phyloP scores from a whole-genome alignment of 495 filamentous ascomycete genomes.

The Elasticomyces elasticus region DNA sequence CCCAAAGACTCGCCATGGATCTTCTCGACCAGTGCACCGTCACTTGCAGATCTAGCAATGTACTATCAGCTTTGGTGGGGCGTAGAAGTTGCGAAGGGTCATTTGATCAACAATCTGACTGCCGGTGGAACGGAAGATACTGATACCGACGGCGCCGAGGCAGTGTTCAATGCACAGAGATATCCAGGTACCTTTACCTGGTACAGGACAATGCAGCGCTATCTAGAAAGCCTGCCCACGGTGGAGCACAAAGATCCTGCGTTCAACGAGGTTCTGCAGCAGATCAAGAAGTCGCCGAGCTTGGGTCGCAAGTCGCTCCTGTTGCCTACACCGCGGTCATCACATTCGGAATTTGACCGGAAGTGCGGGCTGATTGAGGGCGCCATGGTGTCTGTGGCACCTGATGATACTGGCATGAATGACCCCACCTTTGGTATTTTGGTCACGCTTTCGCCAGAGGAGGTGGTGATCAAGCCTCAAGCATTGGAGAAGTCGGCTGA shows the following conservation, averaged over 20 bases:
- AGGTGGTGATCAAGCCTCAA: conserved; percentile 27
- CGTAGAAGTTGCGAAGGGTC: conserved; percentile 24
- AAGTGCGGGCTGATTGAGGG: conserved; percentile 23
- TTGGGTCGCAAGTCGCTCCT: conserved; percentile 16
- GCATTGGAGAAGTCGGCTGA: conserved; percentile 11
- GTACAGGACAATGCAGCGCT: conserved; percentile 21
- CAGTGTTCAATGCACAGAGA: conserved; percentile 25
- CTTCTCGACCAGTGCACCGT: conserved; percentile 23
- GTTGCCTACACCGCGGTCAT: conserved; percentile 20
- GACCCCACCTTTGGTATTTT: conserved; percentile 27
- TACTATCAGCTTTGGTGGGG: conserved; percentile 30
- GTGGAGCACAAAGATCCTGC: conserved; percentile 13
- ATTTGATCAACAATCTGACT: conserved; percentile 24
- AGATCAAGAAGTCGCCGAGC: conserved; percentile 14
- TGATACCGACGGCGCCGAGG: conserved; percentile 8
- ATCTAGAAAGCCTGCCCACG: conserved; percentile 19
- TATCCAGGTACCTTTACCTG: conserved; percentile 26
- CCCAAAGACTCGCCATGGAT: conserved; percentile 14
- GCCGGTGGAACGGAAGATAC: conserved; percentile 25
- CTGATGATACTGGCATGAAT: conserved; percentile 29
- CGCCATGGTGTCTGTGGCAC: conserved; percentile 24
- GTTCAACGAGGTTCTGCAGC: neutral
- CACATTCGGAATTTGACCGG: conserved; percentile 20
- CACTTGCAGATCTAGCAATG: conserved; percentile 25
- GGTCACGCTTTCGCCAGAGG: conserved; percentile 24